phyloP scores from a whole-genome alignment of 2,329 filamentous ascomycete species.

The Arachnomyces sp. region DNA sequence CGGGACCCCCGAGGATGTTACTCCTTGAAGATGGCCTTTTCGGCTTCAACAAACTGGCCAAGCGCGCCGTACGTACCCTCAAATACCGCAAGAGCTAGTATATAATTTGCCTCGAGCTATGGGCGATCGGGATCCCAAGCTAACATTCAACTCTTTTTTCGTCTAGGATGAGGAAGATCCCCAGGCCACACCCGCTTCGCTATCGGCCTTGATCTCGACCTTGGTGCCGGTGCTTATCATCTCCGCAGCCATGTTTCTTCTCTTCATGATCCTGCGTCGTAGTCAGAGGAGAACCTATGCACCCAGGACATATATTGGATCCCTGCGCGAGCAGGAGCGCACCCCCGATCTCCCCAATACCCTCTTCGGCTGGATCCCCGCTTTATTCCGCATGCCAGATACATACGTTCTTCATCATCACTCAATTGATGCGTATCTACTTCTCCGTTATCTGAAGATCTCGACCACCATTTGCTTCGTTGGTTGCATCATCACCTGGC shows the following conservation, averaged over 20 bases:
- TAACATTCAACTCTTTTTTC: constrained; percentile 10
- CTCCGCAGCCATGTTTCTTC: constrained; percentile 37
- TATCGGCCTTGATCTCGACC: constrained; percentile 41
- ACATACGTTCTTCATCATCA: constrained; percentile 80
- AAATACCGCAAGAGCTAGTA: constrained; percentile 11
- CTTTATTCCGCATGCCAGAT: constrained; percentile 61
- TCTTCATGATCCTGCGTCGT: constrained; percentile 44
- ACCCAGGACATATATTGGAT: constrained; percentile 47
- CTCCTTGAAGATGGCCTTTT: constrained; percentile 11
- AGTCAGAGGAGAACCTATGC: constrained; percentile 45
- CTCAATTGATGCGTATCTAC: constrained; percentile 84
- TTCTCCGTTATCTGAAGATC: constrained; percentile 79
- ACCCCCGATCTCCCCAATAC: constrained; percentile 53
- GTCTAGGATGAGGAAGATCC: neutral
- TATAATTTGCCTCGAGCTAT: too few relatives aligned
- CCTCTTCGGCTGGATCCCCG: constrained; percentile 57
- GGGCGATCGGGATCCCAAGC: neutral
- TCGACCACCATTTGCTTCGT: constrained; percentile 70
- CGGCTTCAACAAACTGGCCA: constrained; percentile 14
- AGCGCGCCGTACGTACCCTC: constrained; percentile 11
- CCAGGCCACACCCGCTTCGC: constrained; percentile 25
- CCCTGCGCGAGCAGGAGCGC: constrained; percentile 46
- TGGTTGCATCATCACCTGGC: constrained; percentile 77
- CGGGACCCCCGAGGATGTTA: constrained; percentile 10
- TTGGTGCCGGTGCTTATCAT: constrained; percentile 40